Percentiles rank a stretch among this genome's conserved stretches.
Conservation (phyloP, 257 asterid species). For the Salvia rosmarinus region DNA sequence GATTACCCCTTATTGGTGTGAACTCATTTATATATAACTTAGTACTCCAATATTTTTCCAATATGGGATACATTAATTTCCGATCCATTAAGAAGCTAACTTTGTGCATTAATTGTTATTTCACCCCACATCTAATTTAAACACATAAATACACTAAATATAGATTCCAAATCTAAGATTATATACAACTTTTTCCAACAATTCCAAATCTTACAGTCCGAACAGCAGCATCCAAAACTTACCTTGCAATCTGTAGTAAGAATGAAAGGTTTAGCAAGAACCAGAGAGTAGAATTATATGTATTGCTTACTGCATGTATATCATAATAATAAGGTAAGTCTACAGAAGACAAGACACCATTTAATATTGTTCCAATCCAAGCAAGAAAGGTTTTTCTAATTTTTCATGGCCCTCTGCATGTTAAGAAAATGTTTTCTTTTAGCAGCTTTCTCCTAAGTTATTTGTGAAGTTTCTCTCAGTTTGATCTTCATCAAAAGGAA, state of each 20-base stretch:
- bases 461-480: conserved; percentile 91
- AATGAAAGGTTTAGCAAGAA: not conserved
- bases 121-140: too few species aligned
- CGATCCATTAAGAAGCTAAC: too few species aligned
- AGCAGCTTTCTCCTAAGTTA: not conserved
- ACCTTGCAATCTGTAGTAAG: conserved; percentile 76
- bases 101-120: too few species aligned
- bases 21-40: too few species aligned
- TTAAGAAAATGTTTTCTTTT: too few species aligned
- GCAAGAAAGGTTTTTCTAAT: not conserved
- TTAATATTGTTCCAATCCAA: not conserved
- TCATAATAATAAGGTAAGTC: not conserved
- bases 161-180: too few species aligned
- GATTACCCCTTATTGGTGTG: too few species aligned
- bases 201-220: conserved; percentile 83
- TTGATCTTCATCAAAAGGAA: conserved; percentile 67
- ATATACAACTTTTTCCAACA: too few species aligned
- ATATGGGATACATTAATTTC: too few species aligned
- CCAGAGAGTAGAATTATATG: not conserved
- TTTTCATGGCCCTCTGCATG: not conserved
- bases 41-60: too few species aligned
- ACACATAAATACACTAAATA: too few species aligned
- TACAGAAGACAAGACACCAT: not conserved
- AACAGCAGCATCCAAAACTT: conserved; percentile 97
- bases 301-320: not conserved